phyloP scores from a whole-genome alignment of 2,329 filamentous ascomycete genomes.

The Xylaria sp. region DNA sequence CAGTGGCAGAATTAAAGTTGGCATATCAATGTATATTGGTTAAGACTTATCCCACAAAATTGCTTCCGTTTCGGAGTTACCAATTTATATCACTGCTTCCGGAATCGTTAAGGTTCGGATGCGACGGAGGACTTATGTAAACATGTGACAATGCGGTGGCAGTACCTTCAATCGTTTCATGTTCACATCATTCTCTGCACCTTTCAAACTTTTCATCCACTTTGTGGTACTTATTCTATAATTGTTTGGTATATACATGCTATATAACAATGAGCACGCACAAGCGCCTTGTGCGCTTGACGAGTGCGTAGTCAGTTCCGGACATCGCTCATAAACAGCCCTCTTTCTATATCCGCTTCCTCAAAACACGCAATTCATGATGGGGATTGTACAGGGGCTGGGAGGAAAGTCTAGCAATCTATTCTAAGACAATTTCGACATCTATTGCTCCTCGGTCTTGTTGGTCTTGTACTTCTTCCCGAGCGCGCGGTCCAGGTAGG shows the following conservation, averaged over 20 bases:
- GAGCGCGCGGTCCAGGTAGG: conserved; percentile 66
- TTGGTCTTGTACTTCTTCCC: conserved; percentile 72
- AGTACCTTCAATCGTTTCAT: too few relatives aligned
- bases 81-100: too few relatives aligned
- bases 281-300: neutral
- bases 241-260: neutral
- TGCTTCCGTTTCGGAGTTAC: too few relatives aligned
- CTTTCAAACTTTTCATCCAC: neutral
- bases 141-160: too few relatives aligned
- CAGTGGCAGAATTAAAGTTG: neutral
- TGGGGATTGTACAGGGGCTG: neutral
- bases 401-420: conserved; percentile 3
- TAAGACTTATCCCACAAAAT: too few relatives aligned
- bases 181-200: neutral
- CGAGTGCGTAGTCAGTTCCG: neutral
- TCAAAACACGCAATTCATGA: conserved; percentile 7
- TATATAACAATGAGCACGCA: neutral
- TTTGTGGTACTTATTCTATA: neutral
- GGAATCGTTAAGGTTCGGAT: too few relatives aligned
- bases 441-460: conserved; percentile 51
- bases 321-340: neutral
- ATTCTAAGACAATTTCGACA: neutral
- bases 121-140: too few relatives aligned
- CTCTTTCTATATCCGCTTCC: conserved; percentile 9
- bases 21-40: neutral